These are phyloP conservation scores for Massarina eburnea DNA, from an alignment of 2,329 filamentous ascomycete genomes.

Conservation along the genomic window DNA sequence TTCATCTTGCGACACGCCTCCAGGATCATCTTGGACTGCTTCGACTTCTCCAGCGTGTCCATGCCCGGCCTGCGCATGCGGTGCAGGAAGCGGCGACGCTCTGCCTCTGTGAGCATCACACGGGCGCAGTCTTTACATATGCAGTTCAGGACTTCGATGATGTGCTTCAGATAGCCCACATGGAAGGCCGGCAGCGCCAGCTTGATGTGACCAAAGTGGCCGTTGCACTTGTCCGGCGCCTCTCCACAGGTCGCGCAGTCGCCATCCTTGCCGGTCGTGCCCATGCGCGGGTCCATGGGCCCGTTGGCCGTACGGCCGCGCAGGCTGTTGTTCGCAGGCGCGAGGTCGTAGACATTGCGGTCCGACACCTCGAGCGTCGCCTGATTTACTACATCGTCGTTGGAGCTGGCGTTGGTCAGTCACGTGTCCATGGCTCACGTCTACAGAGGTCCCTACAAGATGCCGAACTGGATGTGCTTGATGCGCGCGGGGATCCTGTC, in stretches of 20 bases:
- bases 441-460: slow-evolving; percentile 60
- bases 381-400: slow-evolving; percentile 93
- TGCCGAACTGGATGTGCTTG: slow-evolving; percentile 90
- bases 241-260: slow-evolving; percentile 82
- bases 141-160: slow-evolving; percentile 87
- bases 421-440: slow-evolving; percentile 3
- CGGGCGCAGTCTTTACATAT: slow-evolving; percentile 93
- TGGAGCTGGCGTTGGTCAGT: slow-evolving; percentile 61
- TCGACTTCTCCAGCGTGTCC: slow-evolving; percentile 82
- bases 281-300: slow-evolving; percentile 83
- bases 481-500: slow-evolving; percentile 90
- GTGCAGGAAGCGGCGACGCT: slow-evolving; percentile 75
- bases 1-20: slow-evolving; percentile 88
- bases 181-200: slow-evolving; percentile 92
- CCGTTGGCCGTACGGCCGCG: slow-evolving; percentile 78
- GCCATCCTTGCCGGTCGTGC: slow-evolving; percentile 81
- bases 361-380: slow-evolving; percentile 94
- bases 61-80: slow-evolving; percentile 78
- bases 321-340: slow-evolving; percentile 57
- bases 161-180: slow-evolving; percentile 92
- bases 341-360: slow-evolving; percentile 87
- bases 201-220: slow-evolving; percentile 92
- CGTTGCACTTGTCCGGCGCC: slow-evolving; percentile 80
- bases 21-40: slow-evolving; percentile 84
- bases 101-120: slow-evolving; percentile 78